Conservation (phyloP, 2,329 filamentous ascomycete species). For the Phaeosphaeria sp. region DNA sequence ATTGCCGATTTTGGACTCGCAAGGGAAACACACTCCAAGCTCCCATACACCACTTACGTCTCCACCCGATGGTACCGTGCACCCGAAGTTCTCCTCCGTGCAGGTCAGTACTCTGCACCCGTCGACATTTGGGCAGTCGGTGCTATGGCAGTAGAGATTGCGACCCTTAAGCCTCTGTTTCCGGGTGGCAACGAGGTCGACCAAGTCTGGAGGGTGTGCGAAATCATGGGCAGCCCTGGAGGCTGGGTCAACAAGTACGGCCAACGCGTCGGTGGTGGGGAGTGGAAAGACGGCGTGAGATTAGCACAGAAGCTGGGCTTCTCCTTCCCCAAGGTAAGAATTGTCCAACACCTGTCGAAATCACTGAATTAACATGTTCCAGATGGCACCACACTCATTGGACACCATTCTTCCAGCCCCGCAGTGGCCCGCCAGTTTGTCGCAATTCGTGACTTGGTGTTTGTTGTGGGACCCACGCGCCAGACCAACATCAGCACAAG, state of each 20-base stretch:
- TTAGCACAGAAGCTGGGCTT: slow-evolving; percentile 96
- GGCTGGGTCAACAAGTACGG: slow-evolving; percentile 97
- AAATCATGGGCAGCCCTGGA: slow-evolving; percentile 98
- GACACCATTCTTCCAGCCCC: slow-evolving; percentile 89
- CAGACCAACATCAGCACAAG: slow-evolving; percentile 89
- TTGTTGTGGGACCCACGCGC: slow-evolving; percentile 97
- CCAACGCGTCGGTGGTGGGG: slow-evolving; percentile 85
- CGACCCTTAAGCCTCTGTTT: slow-evolving; percentile 94
- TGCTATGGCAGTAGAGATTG: slow-evolving; percentile 98
- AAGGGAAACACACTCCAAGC: slow-evolving; percentile 94
- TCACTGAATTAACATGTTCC: slow-evolving; percentile 42
- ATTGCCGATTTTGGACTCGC: slow-evolving; percentile 98
- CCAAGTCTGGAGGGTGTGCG: slow-evolving; percentile 97
- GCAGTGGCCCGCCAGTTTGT: slow-evolving; percentile 88
- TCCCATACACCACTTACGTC: slow-evolving; percentile 97
- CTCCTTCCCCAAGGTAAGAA: slow-evolving; percentile 82
- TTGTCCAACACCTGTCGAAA: not conserved
- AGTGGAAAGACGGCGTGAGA: slow-evolving; percentile 94
- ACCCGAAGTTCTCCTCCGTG: slow-evolving; percentile 89
- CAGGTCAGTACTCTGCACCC: slow-evolving; percentile 94
- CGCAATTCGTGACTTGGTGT: slow-evolving; percentile 97
- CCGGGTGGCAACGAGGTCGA: slow-evolving; percentile 98
- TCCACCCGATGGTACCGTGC: slow-evolving; percentile 96
- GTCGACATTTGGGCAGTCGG: slow-evolving; percentile 99
- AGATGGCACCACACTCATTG: slow-evolving; percentile 98